Evolutionary conservation across 116 monocot genomes (phyloP), one percentile per base, ranked within the genome.

Genomic region (Cymodocea nodosa): DNA sequence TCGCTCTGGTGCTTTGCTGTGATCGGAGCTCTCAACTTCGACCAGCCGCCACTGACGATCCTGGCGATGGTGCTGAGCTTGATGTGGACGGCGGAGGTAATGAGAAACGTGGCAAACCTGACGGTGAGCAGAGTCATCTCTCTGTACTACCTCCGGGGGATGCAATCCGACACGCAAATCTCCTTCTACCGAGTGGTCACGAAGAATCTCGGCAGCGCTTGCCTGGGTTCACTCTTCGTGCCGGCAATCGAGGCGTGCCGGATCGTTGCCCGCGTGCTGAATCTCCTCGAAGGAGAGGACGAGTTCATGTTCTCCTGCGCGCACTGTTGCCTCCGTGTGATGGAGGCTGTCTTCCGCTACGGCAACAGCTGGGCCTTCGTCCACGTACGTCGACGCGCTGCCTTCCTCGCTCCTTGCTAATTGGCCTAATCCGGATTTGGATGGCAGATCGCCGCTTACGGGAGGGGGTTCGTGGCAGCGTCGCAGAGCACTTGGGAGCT

Each of bases 331-430:
- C 87, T 95, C 36, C 75, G 37, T 36, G 83, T 97, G 64, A 97
- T 97, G 97, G 84, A 97, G 35, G 75, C 80, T 70, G 48, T 97
- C 61, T 97, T 97, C 75, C 76, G 73, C 60, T 88, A 83, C 74
- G 97, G 97, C 73, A 97, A 97, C 75, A 91, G 91, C 85, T 97
- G 97, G 97, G 97, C 97, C 6, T 97, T 85, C 67, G 88, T 91
- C 52, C 97, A 97, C 66, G 94, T 94, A 81, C 52, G 44, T n/a
- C n/a, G n/a, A n/a, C n/a, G n/a, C n/a, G n/a, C n/a, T n/a, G n/a
- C n/a, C n/a, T n/a, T n/a, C n/a, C n/a, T n/a, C n/a, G n/a, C n/a
- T n/a, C n/a, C n/a, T n/a, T n/a, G n/a, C n/a, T n/a, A n/a, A n/a
- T n/a, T n/a, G n/a, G n/a, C 9, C 39, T 39, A 39, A 39, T 39